Evolutionary conservation across 768 basidiomycete species (phyloP), one percentile per base, ranked within the genome.

Genomic region (Sutorius australiensis): DNA sequence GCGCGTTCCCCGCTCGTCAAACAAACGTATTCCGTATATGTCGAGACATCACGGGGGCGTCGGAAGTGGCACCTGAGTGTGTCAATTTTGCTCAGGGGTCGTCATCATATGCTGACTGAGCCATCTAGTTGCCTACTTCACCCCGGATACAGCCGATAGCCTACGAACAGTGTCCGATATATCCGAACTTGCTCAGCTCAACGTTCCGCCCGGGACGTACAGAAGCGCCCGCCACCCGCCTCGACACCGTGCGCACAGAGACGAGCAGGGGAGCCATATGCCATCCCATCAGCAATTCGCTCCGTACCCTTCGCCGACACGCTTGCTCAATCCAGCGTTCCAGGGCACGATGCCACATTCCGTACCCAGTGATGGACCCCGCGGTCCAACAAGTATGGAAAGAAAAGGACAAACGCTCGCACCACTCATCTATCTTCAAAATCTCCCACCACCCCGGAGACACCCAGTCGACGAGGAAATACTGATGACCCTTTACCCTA

Each of bases 21-120:
- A 62, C 88, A 91, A 66, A 90, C 88, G 0, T 91, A 88, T 64
- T 89, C 87, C 8, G 87, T 87, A 28, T 87, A 77, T 59, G 84
- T 89, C 34, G 77, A 85, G n/a, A 84, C 81, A 3, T 61, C 77
- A 17, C 70, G 74, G 50, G 87, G 86, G n/a, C 78, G 79, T 52
- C 77, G 84, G 57, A 91, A 91, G 61, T 90, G 88, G 88, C 88
- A 91, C 60, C 75, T 91, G 31, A 89, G 88, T 89, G 66, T 48
- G 84, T 71, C 37, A 13, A 53, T 41, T 56, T 59, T 21, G 46
- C 50, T 33, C 34, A 32, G 33, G n/a, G 13, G 41, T 41, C 49
- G 44, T 43, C 14, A 9, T 33, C 34, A 53, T 28, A 37, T 13
- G 12, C 48, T 59, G 19, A 61, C 43, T 19, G 19, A 28, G 21